Evolutionary conservation across 306 rosid genomes (phyloP), one percentile per base, ranked within the genome.

Genomic region (Ormosia emarginata): DNA sequence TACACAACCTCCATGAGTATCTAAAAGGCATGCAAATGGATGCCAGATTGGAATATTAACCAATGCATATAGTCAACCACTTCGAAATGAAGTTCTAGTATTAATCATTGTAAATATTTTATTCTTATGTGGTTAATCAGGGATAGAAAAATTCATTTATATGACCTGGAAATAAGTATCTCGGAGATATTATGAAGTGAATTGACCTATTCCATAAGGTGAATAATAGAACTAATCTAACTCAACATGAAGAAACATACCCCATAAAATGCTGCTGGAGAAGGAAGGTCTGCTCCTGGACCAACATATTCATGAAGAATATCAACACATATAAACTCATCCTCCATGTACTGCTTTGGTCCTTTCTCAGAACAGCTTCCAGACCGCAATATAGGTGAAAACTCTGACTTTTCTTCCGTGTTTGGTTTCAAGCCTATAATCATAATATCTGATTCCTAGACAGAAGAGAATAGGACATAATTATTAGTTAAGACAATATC

Each of bases 311-410:
- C 84, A 8, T 4, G 2, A 37, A 91, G 90, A 82, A 80, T 14
- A 75, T 91, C 92, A 49, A 84, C 63, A 59, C 89, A 87, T 52
- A 87, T 67, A 34, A 84, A 80, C 71, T 91, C 94, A 78, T 87
- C 94, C 84, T 91, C 94, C 92, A 91, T 91, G 80, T 84, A 89
- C 66, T 87, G 90, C 79, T 91, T 91, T 74, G 94, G 92, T 57
- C 94, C 90, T 75, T 75, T 91, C 73, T 87, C 92, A 59, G 92
- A 89, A 78, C 58, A 86, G 63, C 90, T 86, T 74, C 94, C 91
- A 37, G 89, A 91, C 53, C 91, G 81, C 78, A 87, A 82, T 43
- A 52, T 49, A 59, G 84, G 86, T 13, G 78, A 36, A 78, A 84
- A 84, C 34, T 80, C 81, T 18, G 87, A 78, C 65, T 78, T 87